These are phyloP conservation scores for Cutaneotrichosporon arboriforme DNA, from an alignment of 1,284 basidiomycete genomes.

Conservation along the genomic window DNA sequence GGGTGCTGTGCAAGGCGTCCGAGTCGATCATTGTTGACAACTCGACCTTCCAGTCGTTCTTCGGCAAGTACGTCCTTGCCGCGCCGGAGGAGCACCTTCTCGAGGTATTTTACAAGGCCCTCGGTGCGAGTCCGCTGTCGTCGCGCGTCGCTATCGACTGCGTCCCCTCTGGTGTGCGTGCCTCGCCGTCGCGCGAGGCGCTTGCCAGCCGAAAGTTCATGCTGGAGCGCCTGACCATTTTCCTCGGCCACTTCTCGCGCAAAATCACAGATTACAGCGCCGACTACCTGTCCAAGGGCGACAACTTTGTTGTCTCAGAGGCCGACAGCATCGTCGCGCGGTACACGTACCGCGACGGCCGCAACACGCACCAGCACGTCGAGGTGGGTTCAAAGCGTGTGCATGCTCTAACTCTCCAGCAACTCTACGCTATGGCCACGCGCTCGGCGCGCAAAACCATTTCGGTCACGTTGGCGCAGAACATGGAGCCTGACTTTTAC, in stretches of 20 bases:
- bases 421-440: slow-evolving; percentile 66
- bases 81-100: slow-evolving; percentile 65
- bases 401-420: slow-evolving; percentile 30
- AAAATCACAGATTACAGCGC: slow-evolving; percentile 56
- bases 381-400: slow-evolving; percentile 36
- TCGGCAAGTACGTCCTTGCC: slow-evolving; percentile 71
- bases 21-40: slow-evolving; percentile 76
- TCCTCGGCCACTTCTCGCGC: slow-evolving; percentile 82
- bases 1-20: slow-evolving; percentile 36
- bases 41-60: slow-evolving; percentile 66
- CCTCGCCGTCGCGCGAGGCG: slow-evolving; percentile 27
- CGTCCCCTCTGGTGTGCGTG: slow-evolving; percentile 37
- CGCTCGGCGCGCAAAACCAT: slow-evolving; percentile 55
- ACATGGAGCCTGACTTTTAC: slow-evolving; percentile 79
- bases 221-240: slow-evolving; percentile 83
- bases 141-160: slow-evolving; percentile 70
- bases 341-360: slow-evolving; percentile 33
- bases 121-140: slow-evolving; percentile 63
- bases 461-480: slow-evolving; percentile 67
- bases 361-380: slow-evolving; percentile 30
- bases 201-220: slow-evolving; percentile 52
- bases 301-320: slow-evolving; percentile 59
- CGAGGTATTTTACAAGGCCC: slow-evolving; percentile 45
- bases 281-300: slow-evolving; percentile 55
- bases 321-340: slow-evolving; percentile 49